A percentile compares a stretch with the other conserved stretches of the same genome.
These are phyloP conservation scores for Metschnikowia aberdeeniae DNA, from an alignment of 805 yeast species.

Conservation along the genomic window DNA sequence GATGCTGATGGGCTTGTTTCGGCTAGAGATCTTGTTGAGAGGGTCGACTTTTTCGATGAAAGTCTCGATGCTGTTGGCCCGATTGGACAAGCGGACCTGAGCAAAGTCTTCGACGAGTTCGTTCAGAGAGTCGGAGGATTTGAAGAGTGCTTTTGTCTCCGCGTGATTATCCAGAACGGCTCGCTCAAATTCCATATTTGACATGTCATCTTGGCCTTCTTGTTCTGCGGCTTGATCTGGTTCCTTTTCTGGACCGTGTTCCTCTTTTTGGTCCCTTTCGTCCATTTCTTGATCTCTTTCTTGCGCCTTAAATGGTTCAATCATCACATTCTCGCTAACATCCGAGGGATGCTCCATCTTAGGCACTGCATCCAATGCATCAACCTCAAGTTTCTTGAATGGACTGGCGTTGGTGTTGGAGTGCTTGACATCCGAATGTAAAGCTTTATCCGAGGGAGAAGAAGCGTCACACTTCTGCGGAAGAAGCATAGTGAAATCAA, in stretches of 20 bases:
- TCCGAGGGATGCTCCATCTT: not conserved
- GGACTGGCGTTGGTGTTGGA: not conserved
- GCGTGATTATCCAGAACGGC: too few species aligned
- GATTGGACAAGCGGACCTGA: slow-evolving; percentile 15
- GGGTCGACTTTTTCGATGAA: slow-evolving; percentile 43
- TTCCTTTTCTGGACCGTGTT: not conserved
- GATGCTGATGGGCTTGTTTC: slow-evolving; percentile 35
- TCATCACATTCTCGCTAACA: not conserved
- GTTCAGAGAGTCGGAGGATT: slow-evolving; percentile 7
- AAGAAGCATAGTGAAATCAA: slow-evolving; percentile 32
- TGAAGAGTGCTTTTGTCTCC: slow-evolving; percentile 1
- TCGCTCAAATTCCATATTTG: too few species aligned
- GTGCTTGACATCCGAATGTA: not conserved
- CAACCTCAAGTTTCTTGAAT: not conserved
- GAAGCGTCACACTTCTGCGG: slow-evolving; percentile 14
- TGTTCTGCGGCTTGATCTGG: not conserved
- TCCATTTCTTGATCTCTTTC: not conserved
- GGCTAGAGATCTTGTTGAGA: slow-evolving; percentile 29
- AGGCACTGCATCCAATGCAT: not conserved
- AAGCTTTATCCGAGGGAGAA: not conserved
- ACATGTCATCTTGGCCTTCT: not conserved
- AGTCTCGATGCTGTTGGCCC: slow-evolving; percentile 25
- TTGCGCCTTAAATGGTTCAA: not conserved
- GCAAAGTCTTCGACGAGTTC: slow-evolving; percentile 19
- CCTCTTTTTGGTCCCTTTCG: not conserved